Base-by-base conservation (phyloP, 441 rosid species). In the Breynia disticha region DNA sequence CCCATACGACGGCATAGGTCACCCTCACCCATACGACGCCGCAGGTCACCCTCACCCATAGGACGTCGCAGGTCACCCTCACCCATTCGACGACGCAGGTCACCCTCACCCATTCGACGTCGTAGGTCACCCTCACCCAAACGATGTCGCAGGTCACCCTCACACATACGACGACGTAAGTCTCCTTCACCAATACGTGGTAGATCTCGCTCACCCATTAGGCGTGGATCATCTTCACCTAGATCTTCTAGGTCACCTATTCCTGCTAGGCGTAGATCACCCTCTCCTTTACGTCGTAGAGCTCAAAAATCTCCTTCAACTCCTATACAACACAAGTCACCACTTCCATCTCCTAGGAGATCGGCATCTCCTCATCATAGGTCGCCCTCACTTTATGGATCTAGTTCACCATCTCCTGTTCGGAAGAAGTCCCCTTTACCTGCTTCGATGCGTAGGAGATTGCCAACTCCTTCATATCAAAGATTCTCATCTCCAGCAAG, bases 361-460 rank as follows among this genome's bases (percentile, higher is more conserved):
- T 67, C 79, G 19, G 63, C 72, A 22, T 57, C 76, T 67, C 61
- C 79, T 28, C 56, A 13, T 42, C 69, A 56, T 56, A 68, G 67
- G 59, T 82, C 87, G 65, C 52, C 49, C 15, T 76, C 79, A 46
- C 74, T 69, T 46, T 16, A 22, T 52, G 69, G 56, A 62, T 79
- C 78, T 4, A 60, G 61, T 55, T 79, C 80, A 57, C 65, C 69
- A 22, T 76, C 86, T 54, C 74, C 75, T 58, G 63, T 62, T 35
- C 70, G 48, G 10, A 70, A 51, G 52, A 77, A 70, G 64, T 63
- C 72, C 51, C 71, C 72, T 60, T 32, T 32, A 22, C 55, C 55
- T 2, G n/a, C n/a, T 17, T 3, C 44, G 5, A 41, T 15, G n/a
- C 43, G 42, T 18, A 51, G 55, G 38, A 51, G 55, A 17, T 32